Evolutionary conservation across 768 basidiomycete genomes (phyloP).

Genomic region (Xerocomellus dryophilus): DNA sequence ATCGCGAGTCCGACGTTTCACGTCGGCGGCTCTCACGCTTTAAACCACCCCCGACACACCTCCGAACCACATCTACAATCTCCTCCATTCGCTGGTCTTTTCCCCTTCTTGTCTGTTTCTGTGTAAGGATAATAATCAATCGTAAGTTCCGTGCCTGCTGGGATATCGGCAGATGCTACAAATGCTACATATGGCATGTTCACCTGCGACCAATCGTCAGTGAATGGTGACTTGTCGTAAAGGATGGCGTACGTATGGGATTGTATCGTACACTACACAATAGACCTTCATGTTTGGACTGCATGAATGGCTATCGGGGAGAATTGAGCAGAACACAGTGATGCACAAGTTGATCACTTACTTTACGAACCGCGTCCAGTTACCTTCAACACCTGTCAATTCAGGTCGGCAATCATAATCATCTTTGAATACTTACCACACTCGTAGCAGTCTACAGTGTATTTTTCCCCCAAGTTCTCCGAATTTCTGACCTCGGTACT

Average conservation of each 20-base stretch:
- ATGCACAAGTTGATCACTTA: slow-evolving; percentile 29
- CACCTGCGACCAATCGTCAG: slow-evolving; percentile 35
- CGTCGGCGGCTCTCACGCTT: neutral
- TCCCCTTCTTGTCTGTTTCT: slow-evolving; percentile 25
- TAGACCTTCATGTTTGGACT: slow-evolving; percentile 56
- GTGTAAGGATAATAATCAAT: slow-evolving; percentile 60
- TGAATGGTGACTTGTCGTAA: neutral
- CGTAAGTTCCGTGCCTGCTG: slow-evolving; percentile 52
- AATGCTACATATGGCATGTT: slow-evolving; percentile 64
- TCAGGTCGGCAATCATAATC: neutral
- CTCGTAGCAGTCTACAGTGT: slow-evolving; percentile 53
- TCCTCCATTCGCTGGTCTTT: slow-evolving; percentile 26
- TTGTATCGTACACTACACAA: slow-evolving; percentile 60
- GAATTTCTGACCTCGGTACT: slow-evolving; percentile 43
- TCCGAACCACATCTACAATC: slow-evolving; percentile 38
- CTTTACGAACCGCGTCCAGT: slow-evolving; percentile 79
- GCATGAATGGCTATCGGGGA: slow-evolving; percentile 59
- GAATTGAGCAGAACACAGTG: slow-evolving; percentile 3
- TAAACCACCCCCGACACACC: slow-evolving; percentile 40
- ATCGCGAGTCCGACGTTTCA: too few relatives aligned
- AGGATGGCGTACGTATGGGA: slow-evolving; percentile 43
- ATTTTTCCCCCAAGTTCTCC: slow-evolving; percentile 35
- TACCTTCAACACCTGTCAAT: slow-evolving; percentile 42
- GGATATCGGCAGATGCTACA: slow-evolving; percentile 47
- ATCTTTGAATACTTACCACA: slow-evolving; percentile 40